Evolutionary conservation across 306 rosid genomes (phyloP).

Genomic region (Vigna angularis): DNA sequence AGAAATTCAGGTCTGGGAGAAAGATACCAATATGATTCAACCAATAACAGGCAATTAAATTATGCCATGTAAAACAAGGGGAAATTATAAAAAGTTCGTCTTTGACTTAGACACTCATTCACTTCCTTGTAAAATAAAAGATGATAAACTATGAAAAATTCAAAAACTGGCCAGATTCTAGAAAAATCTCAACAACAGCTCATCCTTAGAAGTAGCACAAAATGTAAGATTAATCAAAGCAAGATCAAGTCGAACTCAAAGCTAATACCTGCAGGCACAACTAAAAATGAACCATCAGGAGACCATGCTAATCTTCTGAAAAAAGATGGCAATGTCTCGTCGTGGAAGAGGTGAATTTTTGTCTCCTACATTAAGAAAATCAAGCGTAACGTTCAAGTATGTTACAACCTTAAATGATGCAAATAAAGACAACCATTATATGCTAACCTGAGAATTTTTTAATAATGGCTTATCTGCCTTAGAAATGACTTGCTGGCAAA

Average conservation of each 20-base stretch:
- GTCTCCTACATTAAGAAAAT: conserved; percentile 60
- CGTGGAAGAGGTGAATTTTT: conserved; percentile 84
- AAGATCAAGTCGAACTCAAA: conserved; percentile 28
- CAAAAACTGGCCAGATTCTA: conserved; percentile 11
- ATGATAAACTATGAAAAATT: conserved; percentile 12
- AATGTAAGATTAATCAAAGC: conserved; percentile 19
- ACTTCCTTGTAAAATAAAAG: conserved; percentile 32
- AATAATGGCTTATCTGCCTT: conserved; percentile 71
- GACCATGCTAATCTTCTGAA: conserved; percentile 97
- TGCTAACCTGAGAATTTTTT: conserved; percentile 76
- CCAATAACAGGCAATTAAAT: conserved; percentile 33
- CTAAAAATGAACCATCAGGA: conserved; percentile 92
- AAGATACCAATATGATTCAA: conserved; percentile 18
- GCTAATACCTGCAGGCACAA: conserved; percentile 90
- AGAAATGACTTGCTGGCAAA: conserved; percentile 78
- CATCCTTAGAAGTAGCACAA: conserved; percentile 32
- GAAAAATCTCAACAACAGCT: conserved; percentile 17
- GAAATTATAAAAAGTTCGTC: background rate
- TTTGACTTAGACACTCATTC: conserved; percentile 30
- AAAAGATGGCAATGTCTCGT: conserved; percentile 92
- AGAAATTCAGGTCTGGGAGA: conserved; percentile 29
- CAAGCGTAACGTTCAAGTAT: conserved; percentile 39
- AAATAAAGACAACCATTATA: conserved; percentile 29
- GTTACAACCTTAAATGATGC: conserved; percentile 28
- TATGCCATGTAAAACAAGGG: conserved; percentile 32